Evolutionary conservation across 108 stramenopile genomes (phyloP), one percentile per base, ranked within the genome.

Genomic region (Pseudonitzschia delicatissima): DNA sequence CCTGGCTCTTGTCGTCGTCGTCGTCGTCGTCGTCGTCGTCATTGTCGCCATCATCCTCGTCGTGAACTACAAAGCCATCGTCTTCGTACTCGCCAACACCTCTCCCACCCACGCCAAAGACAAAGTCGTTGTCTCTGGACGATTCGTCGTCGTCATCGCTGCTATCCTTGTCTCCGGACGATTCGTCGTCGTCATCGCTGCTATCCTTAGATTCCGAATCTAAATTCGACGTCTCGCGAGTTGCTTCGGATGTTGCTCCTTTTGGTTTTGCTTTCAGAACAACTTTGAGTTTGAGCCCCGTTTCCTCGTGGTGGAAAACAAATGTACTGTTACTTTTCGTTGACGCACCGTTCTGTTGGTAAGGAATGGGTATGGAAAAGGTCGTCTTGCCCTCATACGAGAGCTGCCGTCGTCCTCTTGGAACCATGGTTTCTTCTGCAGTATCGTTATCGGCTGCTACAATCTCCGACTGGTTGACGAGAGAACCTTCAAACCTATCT

Each of bases 1-100:
- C 86, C n/a, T 55, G 31, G 31, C 31, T 33, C 6, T 4, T 8
- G 1, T 71, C 59, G 26, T 67, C 59, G 57, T 44, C 50, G 27
- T 42, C 35, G 55, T 40, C 33, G 8, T 59, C 65, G 65, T 57
- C 62, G 11, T 48, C 47, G 2, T 62, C 40, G 31, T 68, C 57
- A 15, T 48, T 18, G 0, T 66, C 59, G n/a, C n/a, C n/a, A 18
- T 64, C 47, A 15, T 42, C 1, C 8, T n/a, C 31, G 32, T 35
- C 53, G n/a, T 31, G n/a, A 11, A 83, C 80, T 8, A 84, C 20
- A 59, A 84, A 87, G 0, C 77, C 83, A 62, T 87, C 86, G 28
- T 76, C 72, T 42, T 84, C 81, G 47, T 77, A 84, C 31, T 82
- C 77, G 67, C 83, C 72, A 9, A 62, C 45, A 25, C 66, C 77